A percentile compares a stretch with the other conserved stretches of the same genome.
Evolutionary conservation across 192 early-diverging fungal species (phyloP).

Genomic region (Mortierella antarctica): DNA sequence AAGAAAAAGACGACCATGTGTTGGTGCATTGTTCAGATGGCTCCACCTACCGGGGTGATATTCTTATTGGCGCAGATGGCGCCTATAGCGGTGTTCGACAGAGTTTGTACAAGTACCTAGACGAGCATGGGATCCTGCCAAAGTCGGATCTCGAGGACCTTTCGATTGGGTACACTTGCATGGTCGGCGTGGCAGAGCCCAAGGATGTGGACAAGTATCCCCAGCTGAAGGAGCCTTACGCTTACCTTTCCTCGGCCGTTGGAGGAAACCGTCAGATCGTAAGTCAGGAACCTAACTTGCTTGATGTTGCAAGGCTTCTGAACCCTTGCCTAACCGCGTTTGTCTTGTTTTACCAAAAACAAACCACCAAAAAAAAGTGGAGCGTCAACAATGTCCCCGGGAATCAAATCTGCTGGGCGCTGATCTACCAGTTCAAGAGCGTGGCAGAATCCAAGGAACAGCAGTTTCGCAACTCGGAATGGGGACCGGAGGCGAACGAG

Average conservation of each 20-base stretch:
- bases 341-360: background rate
- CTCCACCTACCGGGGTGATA: constrained; percentile 2
- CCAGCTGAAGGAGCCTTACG: constrained; percentile 9
- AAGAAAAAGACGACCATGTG: constrained; percentile 13
- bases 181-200: constrained; percentile 16
- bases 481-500: constrained; percentile 18
- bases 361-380: constrained; percentile 18
- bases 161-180: background rate
- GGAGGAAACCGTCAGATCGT: constrained; percentile 2
- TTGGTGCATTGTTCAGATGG: constrained; percentile 15
- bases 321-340: background rate
- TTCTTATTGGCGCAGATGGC: constrained; percentile 37
- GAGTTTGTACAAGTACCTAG: constrained; percentile 10
- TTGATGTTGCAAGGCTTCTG: background rate
- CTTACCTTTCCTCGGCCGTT: background rate
- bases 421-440: constrained; percentile 4
- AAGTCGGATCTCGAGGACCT: constrained; percentile 10
- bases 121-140: constrained; percentile 3
- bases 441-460: constrained; percentile 2
- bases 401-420: constrained; percentile 27
- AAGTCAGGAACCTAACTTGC: background rate
- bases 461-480: constrained; percentile 21
- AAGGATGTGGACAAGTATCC: constrained; percentile 20
- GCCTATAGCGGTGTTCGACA: constrained; percentile 32
- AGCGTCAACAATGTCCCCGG: background rate